Evolutionary conservation across 108 stramenopile species (phyloP), one percentile per base, ranked within the genome.

Genomic region (Epithemia pelagica): DNA sequence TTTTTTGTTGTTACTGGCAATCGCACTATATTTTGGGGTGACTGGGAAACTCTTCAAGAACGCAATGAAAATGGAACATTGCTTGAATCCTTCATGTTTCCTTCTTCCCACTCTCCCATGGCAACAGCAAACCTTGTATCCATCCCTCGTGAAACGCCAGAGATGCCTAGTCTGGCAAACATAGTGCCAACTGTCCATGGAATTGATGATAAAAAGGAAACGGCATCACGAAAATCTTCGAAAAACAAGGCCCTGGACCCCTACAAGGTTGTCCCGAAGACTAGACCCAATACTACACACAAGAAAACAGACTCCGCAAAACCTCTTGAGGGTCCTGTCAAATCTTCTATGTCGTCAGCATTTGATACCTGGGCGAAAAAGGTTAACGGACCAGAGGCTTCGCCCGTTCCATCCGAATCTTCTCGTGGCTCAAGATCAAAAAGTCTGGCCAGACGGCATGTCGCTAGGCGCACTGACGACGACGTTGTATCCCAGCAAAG

Each of bases 1-100:
- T 85, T 92, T 66, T 92, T 89, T 78, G 63, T 87, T 30, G 61
- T 76, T 54, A 26, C 21, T 29, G 54, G 19, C 28, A 27, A 55
- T 5, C 26, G 28, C 3, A 66, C 65, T 2, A 29, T 19, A 26
- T 66, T 28, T 28, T 66, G 30, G 52, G 65, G 65, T 15, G 55
- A 54, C 2, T 66, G 65, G 65, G 53, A 29, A 55, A 54, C 70
- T 20, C 61, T 77, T 26, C 30, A 72, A 32, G 53, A 56, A 1
- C 68, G 68, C 64, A 72, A 77, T 25, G 71, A 77, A 29, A 54
- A 30, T n/a, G 76, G 76, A 23, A 60, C 65, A 24, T 59, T 77
- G 37, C 37, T 46, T 5, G 37, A 46, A 46, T 46, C 37, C 5
- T 46, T 46, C 15, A 15, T 46, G 37, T 46, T 46, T 46, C 37